Conservation (phyloP, 805 yeast species). For the Sugiyamaella lignohabitans region DNA sequence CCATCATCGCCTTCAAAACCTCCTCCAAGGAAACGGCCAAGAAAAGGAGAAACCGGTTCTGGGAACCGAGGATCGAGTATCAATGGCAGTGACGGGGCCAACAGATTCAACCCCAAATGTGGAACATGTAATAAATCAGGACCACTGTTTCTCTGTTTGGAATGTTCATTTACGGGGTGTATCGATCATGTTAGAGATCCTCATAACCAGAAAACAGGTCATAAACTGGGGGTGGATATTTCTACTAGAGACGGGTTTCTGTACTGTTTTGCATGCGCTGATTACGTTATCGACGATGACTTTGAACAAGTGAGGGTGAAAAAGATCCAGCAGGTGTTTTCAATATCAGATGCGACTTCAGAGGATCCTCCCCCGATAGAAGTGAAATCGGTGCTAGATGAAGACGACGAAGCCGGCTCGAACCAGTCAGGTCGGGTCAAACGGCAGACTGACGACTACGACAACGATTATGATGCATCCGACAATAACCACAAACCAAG, state of each 20-base stretch:
- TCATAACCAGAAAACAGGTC: slow-evolving; percentile 13
- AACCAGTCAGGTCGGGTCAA: neutral
- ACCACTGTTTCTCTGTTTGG: slow-evolving; percentile 15
- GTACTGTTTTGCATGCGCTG: slow-evolving; percentile 74
- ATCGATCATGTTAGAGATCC: slow-evolving; percentile 8
- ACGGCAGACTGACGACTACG: neutral
- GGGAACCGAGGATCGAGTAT: too few relatives aligned
- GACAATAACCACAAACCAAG: too few relatives aligned
- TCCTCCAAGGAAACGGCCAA: slow-evolving; percentile 1
- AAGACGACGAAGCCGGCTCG: neutral
- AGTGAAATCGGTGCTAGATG: neutral
- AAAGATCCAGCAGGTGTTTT: neutral
- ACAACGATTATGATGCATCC: too few relatives aligned
- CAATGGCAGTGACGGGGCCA: neutral
- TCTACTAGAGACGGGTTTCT: slow-evolving; percentile 48
- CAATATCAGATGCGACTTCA: neutral
- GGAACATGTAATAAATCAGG: slow-evolving; percentile 7
- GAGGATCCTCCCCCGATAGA: neutral
- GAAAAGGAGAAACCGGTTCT: too few relatives aligned
- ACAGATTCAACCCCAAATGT: slow-evolving; percentile 7
- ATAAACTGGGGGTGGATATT: slow-evolving; percentile 54
- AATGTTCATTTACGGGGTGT: slow-evolving; percentile 20
- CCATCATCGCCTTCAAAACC: neutral
- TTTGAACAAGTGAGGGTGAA: slow-evolving; percentile 47
- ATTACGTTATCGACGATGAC: slow-evolving; percentile 56